Evolutionary conservation across 2,329 filamentous ascomycete genomes (phyloP).

Genomic region (Alternaria conjuncta): DNA sequence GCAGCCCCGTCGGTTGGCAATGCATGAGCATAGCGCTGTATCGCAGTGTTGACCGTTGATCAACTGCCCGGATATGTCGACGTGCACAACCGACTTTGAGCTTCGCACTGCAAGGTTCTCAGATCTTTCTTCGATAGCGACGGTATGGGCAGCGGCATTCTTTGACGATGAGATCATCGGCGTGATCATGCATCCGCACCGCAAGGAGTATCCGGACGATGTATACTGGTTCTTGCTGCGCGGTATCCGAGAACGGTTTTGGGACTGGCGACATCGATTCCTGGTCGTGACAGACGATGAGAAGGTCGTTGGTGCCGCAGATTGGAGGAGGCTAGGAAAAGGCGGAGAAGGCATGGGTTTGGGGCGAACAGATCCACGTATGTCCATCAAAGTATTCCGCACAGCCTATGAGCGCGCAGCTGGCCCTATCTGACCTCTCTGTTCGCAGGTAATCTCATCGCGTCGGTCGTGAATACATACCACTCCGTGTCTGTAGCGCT

Average conservation of each 20-base stretch:
- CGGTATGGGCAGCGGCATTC: conserved; percentile 35
- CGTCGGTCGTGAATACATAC: conserved; percentile 14
- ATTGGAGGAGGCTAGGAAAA: conserved; percentile 36
- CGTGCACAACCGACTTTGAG: neutral
- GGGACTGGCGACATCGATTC: conserved; percentile 40
- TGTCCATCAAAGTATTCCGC: conserved; percentile 1
- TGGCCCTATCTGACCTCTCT: neutral
- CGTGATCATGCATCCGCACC: conserved; percentile 40
- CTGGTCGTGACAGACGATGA: conserved; percentile 22
- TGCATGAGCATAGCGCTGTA: neutral
- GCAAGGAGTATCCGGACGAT: conserved; percentile 34
- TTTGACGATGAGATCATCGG: conserved; percentile 44
- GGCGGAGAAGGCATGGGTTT: conserved; percentile 26
- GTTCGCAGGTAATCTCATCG: conserved; percentile 28
- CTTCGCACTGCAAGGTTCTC: conserved; percentile 21
- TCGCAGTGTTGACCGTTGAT: too few species aligned
- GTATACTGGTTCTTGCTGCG: conserved; percentile 39
- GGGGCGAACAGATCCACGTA: conserved; percentile 27
- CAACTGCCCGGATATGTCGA: too few species aligned
- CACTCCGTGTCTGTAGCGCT: conserved; percentile 5
- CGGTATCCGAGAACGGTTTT: conserved; percentile 34
- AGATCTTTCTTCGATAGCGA: conserved; percentile 31
- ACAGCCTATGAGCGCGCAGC: neutral
- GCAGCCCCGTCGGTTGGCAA: neutral
- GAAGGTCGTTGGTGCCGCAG: conserved; percentile 32